Base-by-base conservation (phyloP, 768 basidiomycete species). In the Leccinum pellstonianum region DNA sequence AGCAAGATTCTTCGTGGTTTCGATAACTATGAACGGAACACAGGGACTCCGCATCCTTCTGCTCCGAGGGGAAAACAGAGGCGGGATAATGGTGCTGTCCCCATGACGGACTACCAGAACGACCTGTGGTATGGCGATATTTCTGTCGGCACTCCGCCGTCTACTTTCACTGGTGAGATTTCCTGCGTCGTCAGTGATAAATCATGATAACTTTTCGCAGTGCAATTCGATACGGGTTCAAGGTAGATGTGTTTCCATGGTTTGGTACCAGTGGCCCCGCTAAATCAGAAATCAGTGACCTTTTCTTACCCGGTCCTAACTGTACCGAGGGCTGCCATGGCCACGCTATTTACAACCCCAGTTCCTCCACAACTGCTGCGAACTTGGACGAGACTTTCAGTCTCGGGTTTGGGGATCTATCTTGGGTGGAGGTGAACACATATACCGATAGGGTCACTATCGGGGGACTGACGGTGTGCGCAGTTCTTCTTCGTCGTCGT, bases 261-360 rank as follows among this genome's bases (percentile, higher is more conserved):
- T 23, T 9, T 1, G 37, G 14, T 37, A 3, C 6, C 14, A 37
- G 37, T 37, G 10, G 21, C 12, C 10, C 12, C 7, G 9, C 54
- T 64, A 29, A 64, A 1, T 3, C 4, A 4, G n/a, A 17, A 15
- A 31, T 15, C 37, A 23, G 70, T 19, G 73, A 74, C 46, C 56
- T 74, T 3, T 69, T 70, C 59, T 37, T 75, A 23, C 71, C 74
- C 4, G 66, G 64, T 1, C 25, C 62, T 4, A 3, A 51, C 4
- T 75, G 74, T 60, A 31, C 3, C 15, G 60, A 56, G 21, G 61
- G 2, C 27, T 79, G 78, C 61, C 7, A 15, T 0, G 65, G 58
- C 2, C 76, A 79, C 59, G 59, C 48, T 31, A 61, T 67, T 51
- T 80, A 77, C 62, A 55, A 75, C 58, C 66, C 77, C 0, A 12